Evolutionary conservation across 2,329 filamentous ascomycete genomes (phyloP).

Genomic region (Sphaerulina vaccinii): DNA sequence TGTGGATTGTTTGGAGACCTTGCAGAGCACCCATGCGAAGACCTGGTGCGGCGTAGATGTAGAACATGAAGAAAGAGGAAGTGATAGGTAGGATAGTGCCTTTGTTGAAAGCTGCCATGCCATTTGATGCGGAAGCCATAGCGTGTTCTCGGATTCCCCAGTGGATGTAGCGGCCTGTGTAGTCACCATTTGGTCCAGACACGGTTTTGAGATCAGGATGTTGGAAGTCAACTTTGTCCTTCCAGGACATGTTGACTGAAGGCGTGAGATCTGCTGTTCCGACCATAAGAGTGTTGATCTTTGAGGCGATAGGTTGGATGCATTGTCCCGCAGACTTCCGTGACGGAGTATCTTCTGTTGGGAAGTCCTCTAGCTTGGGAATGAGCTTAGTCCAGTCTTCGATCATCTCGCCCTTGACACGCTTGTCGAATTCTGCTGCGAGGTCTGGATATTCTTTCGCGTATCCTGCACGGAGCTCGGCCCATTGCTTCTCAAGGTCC

Average conservation of each 20-base stretch:
- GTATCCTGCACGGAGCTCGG: slow-evolving; percentile 47
- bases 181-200: slow-evolving; percentile 55
- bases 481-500: slow-evolving; percentile 51
- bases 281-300: slow-evolving; percentile 38
- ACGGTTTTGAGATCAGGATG: slow-evolving; percentile 36
- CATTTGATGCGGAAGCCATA: slow-evolving; percentile 55
- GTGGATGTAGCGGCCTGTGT: slow-evolving; percentile 53
- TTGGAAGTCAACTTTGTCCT: slow-evolving; percentile 53
- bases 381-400: slow-evolving; percentile 52
- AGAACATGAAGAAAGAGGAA: slow-evolving; percentile 43
- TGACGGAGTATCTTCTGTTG: slow-evolving; percentile 50
- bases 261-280: slow-evolving; percentile 41
- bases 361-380: slow-evolving; percentile 47
- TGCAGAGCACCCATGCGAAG: slow-evolving; percentile 42
- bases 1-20: slow-evolving; percentile 39
- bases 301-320: slow-evolving; percentile 39
- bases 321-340: slow-evolving; percentile 51
- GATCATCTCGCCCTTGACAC: slow-evolving; percentile 50
- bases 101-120: slow-evolving; percentile 40
- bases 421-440: slow-evolving; percentile 48
- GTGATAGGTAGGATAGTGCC: slow-evolving; percentile 41
- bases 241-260: slow-evolving; percentile 41
- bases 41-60: slow-evolving; percentile 41
- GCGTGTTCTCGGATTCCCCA: slow-evolving; percentile 63
- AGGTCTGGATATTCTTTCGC: slow-evolving; percentile 50